Conservation (phyloP, 345 rosid species). For the Rhodamnia rubescens region DNA sequence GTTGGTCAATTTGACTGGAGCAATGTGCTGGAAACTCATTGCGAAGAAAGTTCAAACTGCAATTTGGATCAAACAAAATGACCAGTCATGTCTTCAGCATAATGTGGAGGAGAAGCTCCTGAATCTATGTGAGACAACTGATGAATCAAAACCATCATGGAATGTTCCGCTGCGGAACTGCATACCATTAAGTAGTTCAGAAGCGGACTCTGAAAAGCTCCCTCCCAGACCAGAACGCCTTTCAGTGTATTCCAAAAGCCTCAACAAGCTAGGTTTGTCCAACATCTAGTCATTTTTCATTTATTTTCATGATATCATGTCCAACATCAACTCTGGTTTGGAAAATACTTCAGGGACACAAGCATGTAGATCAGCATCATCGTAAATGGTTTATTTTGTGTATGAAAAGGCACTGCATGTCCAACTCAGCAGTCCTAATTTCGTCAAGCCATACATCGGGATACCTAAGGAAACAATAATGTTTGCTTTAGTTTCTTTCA, state of each 20-base stretch:
- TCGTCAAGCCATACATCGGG: neutral
- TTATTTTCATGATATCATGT: neutral
- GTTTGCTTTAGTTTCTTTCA: neutral
- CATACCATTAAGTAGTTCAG: constrained; percentile 23
- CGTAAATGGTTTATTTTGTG: neutral
- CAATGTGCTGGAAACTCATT: constrained; percentile 97
- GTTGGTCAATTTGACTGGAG: constrained; percentile 55
- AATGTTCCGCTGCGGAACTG: constrained; percentile 59
- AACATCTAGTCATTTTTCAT: neutral
- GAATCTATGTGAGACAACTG: constrained; percentile 44
- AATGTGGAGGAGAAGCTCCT: constrained; percentile 55
- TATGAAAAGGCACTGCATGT: neutral
- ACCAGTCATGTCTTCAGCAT: constrained; percentile 41
- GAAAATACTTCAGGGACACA: neutral
- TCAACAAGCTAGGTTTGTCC: constrained; percentile 40
- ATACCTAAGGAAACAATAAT: neutral
- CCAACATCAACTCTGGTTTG: neutral
- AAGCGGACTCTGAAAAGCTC: constrained; percentile 21
- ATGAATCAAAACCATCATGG: constrained; percentile 63
- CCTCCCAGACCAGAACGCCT: constrained; percentile 66
- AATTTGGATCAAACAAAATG: constrained; percentile 69
- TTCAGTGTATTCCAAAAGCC: constrained; percentile 46
- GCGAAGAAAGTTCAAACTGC: constrained; percentile 86
- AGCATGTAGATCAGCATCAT: neutral
- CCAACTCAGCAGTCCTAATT: neutral